phyloP scores from a whole-genome alignment of 176 grass and related monocot species.

The Oryza brachyantha region DNA sequence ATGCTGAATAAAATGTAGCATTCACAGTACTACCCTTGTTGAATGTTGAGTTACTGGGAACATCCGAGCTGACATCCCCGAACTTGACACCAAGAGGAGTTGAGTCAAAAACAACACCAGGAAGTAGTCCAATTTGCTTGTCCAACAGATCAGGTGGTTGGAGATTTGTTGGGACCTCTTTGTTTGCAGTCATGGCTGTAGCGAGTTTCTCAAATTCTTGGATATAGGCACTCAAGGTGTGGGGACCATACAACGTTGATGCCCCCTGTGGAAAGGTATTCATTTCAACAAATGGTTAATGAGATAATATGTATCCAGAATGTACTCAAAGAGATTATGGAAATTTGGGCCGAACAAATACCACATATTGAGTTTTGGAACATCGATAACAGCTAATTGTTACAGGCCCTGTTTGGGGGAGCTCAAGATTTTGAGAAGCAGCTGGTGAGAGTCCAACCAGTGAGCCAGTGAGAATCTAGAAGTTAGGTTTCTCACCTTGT shows the following conservation, averaged over 20 bases:
- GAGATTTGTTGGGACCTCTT: slow-evolving; percentile 44
- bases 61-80: slow-evolving; percentile 67
- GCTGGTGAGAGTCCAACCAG: too few relatives aligned
- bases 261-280: slow-evolving; percentile 55
- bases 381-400: not conserved
- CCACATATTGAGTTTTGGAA: not conserved
- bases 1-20: slow-evolving; percentile 88
- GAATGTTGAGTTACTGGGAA: slow-evolving; percentile 70
- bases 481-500: too few relatives aligned
- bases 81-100: slow-evolving; percentile 66
- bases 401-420: too few relatives aligned
- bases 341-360: not conserved
- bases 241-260: slow-evolving; percentile 87
- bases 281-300: slow-evolving; percentile 15
- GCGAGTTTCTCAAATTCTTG: slow-evolving; percentile 94
- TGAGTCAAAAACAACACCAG: slow-evolving; percentile 66
- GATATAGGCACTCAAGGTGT: slow-evolving; percentile 94
- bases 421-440: too few relatives aligned
- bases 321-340: not conserved
- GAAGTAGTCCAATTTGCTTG: slow-evolving; percentile 81
- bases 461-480: too few relatives aligned
- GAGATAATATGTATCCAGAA: not conserved
- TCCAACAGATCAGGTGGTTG: slow-evolving; percentile 78
- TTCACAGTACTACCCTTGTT: slow-evolving; percentile 58
- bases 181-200: slow-evolving; percentile 56